A percentile compares a stretch with the other conserved stretches of the same genome.
Conservation (phyloP, 2,329 filamentous ascomycete genomes). For the Diaporthe nobilis region DNA sequence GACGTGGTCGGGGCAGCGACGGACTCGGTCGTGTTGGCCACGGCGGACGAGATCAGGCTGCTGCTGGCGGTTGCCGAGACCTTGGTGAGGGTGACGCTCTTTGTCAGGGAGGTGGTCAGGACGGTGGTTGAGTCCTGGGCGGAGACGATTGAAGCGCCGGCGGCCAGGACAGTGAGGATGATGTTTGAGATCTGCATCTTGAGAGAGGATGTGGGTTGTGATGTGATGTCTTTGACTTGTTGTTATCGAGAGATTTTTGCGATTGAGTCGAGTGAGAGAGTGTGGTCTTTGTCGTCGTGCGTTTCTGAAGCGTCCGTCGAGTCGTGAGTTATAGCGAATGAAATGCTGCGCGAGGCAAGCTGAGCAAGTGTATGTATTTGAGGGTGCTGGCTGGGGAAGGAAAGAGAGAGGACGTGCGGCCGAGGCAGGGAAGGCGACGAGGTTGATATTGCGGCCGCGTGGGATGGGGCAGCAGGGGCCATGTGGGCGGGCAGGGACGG, state of each 20-base stretch:
- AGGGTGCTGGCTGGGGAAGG: constrained; percentile 21
- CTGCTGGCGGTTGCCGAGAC: constrained; percentile 61
- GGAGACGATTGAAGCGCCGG: constrained; percentile 55
- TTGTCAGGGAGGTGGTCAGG: constrained; percentile 61
- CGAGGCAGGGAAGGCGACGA: constrained; percentile 23
- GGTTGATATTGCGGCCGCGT: constrained; percentile 22
- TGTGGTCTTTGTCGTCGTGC: constrained; percentile 9
- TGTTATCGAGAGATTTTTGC: constrained; percentile 4
- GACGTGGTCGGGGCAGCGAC: constrained; percentile 48
- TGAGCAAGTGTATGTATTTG: constrained; percentile 25
- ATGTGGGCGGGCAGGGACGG: constrained; percentile 21
- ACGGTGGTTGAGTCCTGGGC: constrained; percentile 57
- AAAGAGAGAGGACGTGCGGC: constrained; percentile 14
- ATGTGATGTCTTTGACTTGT: background rate
- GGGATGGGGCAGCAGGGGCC: constrained; percentile 4
- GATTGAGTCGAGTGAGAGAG: background rate
- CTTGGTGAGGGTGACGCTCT: constrained; percentile 62
- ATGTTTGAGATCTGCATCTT: constrained; percentile 63
- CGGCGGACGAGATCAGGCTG: constrained; percentile 48
- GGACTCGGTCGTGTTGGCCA: constrained; percentile 44
- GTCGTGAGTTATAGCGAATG: constrained; percentile 32
- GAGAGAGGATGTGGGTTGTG: constrained; percentile 43
- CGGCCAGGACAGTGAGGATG: constrained; percentile 58
- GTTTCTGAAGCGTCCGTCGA: constrained; percentile 13
- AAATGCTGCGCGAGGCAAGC: constrained; percentile 41